These are phyloP conservation scores for Perkinsus chesapeaki DNA, from an alignment of 169 alveolate species.

Conservation along the genomic window DNA sequence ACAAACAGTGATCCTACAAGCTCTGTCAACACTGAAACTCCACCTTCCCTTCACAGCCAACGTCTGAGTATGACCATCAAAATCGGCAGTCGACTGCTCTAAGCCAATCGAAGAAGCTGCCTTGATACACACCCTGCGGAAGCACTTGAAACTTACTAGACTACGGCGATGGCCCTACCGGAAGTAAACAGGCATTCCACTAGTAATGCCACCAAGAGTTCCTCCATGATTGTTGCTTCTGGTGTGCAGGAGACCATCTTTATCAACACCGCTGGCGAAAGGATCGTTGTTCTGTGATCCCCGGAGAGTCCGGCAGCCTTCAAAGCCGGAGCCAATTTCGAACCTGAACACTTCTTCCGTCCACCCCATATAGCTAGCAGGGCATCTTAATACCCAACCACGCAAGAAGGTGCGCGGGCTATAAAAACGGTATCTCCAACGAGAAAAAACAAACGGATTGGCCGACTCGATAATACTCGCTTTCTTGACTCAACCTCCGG, in stretches of 20 bases:
- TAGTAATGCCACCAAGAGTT: slow-evolving; percentile 60
- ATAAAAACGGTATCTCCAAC: background rate
- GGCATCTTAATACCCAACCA: background rate
- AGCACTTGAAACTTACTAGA: background rate
- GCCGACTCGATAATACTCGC: no score
- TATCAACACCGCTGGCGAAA: slow-evolving; percentile 22
- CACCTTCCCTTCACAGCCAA: slow-evolving; percentile 25
- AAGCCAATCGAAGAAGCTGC: slow-evolving; percentile 61
- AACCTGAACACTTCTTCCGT: background rate
- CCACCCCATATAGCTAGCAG: background rate
- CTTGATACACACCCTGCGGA: slow-evolving; percentile 53
- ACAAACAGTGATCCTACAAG: background rate
- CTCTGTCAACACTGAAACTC: slow-evolving; percentile 27
- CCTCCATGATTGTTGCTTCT: slow-evolving; percentile 63
- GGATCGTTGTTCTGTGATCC: slow-evolving; percentile 62
- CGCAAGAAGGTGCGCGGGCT: background rate
- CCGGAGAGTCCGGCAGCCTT: slow-evolving; percentile 37
- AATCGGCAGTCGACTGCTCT: slow-evolving; percentile 41
- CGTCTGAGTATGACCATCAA: slow-evolving; percentile 16
- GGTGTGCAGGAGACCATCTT: slow-evolving; percentile 14
- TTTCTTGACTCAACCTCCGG: background rate
- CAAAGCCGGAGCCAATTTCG: slow-evolving; percentile 65
- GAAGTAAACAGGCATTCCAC: slow-evolving; percentile 39
- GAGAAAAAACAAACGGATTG: background rate
- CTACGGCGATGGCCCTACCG: background rate